Percentiles rank a stretch among this genome's conserved stretches.
Evolutionary conservation across 78 protist genomes (phyloP).

Genomic region (Dictyostelium firmibasis): DNA sequence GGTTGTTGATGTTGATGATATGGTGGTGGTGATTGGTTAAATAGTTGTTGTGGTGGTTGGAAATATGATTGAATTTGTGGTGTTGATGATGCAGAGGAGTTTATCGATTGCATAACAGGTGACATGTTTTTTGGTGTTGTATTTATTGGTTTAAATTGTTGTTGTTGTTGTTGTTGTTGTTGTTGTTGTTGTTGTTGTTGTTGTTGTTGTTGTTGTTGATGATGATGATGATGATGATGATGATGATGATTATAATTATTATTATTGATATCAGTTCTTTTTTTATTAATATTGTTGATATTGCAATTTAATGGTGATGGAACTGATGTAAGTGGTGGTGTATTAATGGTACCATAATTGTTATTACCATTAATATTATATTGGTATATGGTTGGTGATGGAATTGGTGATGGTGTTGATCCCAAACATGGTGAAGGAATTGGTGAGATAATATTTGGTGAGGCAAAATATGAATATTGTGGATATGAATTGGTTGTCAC

Average conservation of each 20-base stretch:
- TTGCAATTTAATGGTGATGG: neutral
- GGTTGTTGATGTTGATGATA: neutral
- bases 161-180: neutral
- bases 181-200: neutral
- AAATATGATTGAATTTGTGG: neutral
- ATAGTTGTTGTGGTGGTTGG: too few relatives aligned
- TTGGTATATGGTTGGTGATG: conserved; percentile 13
- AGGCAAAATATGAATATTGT: neutral
- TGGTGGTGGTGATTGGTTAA: too few relatives aligned
- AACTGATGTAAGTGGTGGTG: neutral
- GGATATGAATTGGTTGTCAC: neutral
- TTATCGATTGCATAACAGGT: neutral
- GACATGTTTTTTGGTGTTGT: neutral
- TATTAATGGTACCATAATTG: neutral
- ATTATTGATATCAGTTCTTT: neutral
- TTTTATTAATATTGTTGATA: neutral
- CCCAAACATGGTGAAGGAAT: conserved; percentile 1
- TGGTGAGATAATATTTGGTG: neutral
- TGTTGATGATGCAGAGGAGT: conserved; percentile 13
- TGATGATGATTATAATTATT: neutral
- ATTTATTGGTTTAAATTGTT: neutral
- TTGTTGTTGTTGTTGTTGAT: neutral
- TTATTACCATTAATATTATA: neutral
- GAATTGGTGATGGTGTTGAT: conserved; percentile 1
- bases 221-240: neutral